phyloP scores from a whole-genome alignment of 169 alveolate species.

The Plasmodium falciparum region DNA sequence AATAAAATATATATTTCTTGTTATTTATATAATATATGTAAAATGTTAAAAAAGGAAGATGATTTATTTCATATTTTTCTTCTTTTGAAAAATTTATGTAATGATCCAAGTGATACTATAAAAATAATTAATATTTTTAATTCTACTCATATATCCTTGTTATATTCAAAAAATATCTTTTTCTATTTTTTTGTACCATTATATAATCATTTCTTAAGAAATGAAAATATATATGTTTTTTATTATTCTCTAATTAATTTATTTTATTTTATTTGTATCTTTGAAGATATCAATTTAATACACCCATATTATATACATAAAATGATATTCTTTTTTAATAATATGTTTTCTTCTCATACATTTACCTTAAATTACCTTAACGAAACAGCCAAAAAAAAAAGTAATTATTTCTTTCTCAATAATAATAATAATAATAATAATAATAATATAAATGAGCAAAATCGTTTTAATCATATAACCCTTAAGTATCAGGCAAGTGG shows the following conservation, averaged over 20 bases:
- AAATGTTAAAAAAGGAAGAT: slow-evolving; percentile 26
- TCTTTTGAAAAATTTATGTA: slow-evolving; percentile 28
- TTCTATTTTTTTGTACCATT: slow-evolving; percentile 45
- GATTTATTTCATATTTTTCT: slow-evolving; percentile 7
- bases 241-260: slow-evolving; percentile 57
- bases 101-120: slow-evolving; percentile 42
- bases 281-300: slow-evolving; percentile 62
- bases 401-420: slow-evolving; percentile 29
- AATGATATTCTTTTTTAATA: slow-evolving; percentile 70
- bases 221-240: slow-evolving; percentile 45
- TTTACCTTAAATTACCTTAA: slow-evolving; percentile 59
- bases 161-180: slow-evolving; percentile 43
- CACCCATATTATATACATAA: slow-evolving; percentile 69
- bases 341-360: slow-evolving; percentile 53
- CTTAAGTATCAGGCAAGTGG: too few species aligned
- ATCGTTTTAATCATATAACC: not conserved
- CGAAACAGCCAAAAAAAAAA: slow-evolving; percentile 57
- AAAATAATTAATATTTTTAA: slow-evolving; percentile 65
- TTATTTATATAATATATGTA: slow-evolving; percentile 49
- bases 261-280: slow-evolving; percentile 30
- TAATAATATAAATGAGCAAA: not conserved
- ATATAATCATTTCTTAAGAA: slow-evolving; percentile 39
- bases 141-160: slow-evolving; percentile 46
- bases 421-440: not conserved
- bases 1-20: slow-evolving; percentile 43